Evolutionary conservation across 2,329 filamentous ascomycete genomes (phyloP).

Genomic region (Cladophialophora carrionii): DNA sequence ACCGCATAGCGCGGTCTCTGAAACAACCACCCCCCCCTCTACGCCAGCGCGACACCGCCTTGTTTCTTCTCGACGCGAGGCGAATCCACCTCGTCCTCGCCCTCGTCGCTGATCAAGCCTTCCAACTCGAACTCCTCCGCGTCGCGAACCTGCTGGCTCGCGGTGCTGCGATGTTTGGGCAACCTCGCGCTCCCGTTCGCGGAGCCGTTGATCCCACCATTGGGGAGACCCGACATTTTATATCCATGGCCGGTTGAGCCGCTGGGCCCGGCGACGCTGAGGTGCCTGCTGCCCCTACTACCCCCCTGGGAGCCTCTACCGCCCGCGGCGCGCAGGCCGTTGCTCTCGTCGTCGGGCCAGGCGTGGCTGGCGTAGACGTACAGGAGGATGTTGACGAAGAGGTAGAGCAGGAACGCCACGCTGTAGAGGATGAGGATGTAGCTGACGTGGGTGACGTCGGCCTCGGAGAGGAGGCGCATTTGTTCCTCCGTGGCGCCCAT

Average conservation of each 20-base stretch:
- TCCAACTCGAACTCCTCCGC: conserved; percentile 94
- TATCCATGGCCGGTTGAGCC: conserved; percentile 12
- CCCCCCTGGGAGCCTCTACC: conserved; percentile 4
- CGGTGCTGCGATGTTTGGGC: conserved; percentile 32
- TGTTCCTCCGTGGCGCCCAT: conserved; percentile 98
- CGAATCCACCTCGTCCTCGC: conserved; percentile 22
- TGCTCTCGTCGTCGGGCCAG: conserved; percentile 48
- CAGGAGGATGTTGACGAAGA: conserved; percentile 86
- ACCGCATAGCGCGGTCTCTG: background rate
- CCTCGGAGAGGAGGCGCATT: conserved; percentile 74
- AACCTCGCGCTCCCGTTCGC: conserved; percentile 28
- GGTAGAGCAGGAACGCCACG: conserved; percentile 84
- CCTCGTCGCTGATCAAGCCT: conserved; percentile 78
- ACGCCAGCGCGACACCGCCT: conserved; percentile 19
- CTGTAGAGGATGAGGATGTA: conserved; percentile 93
- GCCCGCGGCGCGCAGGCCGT: conserved; percentile 26
- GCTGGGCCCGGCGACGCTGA: conserved; percentile 28
- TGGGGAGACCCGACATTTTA: conserved; percentile 21
- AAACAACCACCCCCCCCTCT: background rate
- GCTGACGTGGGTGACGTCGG: conserved; percentile 81
- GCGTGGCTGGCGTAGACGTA: conserved; percentile 74
- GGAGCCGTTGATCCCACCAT: conserved; percentile 24
- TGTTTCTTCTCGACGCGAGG: conserved; percentile 26
- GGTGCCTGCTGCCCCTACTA: conserved; percentile 2
- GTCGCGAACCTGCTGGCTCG: conserved; percentile 65